Conservation (phyloP, 768 basidiomycete species). For the Hericium coralloides region DNA sequence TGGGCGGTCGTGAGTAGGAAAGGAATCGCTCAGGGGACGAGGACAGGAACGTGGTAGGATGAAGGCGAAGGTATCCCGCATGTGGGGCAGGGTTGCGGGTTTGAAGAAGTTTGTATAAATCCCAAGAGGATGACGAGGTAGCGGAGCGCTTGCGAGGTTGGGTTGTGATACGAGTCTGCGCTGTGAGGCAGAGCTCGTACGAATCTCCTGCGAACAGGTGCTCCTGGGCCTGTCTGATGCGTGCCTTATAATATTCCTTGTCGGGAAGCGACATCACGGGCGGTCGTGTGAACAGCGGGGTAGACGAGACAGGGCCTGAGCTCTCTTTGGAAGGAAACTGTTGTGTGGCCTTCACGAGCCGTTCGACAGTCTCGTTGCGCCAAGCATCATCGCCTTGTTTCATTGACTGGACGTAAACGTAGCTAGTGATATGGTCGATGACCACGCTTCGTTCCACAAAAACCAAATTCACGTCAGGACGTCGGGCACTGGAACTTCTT, state of each 20-base stretch:
- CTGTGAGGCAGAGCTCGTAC: conserved; percentile 90
- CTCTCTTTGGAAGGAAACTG: conserved; percentile 3
- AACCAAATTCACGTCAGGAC: conserved; percentile 67
- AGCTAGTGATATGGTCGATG: conserved; percentile 42
- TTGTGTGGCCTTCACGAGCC: conserved; percentile 20
- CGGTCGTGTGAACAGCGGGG: conserved; percentile 2
- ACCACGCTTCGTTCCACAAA: conserved; percentile 77
- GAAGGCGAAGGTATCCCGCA: conserved; percentile 70
- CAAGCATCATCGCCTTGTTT: conserved; percentile 50
- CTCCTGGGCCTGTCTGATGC: conserved; percentile 64
- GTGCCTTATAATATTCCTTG: conserved; percentile 50
- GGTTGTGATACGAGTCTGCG: conserved; percentile 50
- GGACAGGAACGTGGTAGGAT: conserved; percentile 69
- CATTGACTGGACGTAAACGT: conserved; percentile 57
- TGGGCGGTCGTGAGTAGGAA: conserved; percentile 61
- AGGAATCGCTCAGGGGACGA: conserved; percentile 93
- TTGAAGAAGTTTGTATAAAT: conserved; percentile 64
- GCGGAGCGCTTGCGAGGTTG: conserved; percentile 14
- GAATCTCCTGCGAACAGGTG: conserved; percentile 77
- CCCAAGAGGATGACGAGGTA: conserved; percentile 60
- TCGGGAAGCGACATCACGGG: conserved; percentile 44
- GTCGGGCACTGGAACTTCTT: conserved; percentile 24
- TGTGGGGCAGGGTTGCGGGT: conserved; percentile 82
- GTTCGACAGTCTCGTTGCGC: conserved; percentile 36
- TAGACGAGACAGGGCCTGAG: background rate